Evolutionary conservation across 1,284 basidiomycete species (phyloP), one percentile per base, ranked within the genome.

Genomic region (Singerocomus rubriflavus): DNA sequence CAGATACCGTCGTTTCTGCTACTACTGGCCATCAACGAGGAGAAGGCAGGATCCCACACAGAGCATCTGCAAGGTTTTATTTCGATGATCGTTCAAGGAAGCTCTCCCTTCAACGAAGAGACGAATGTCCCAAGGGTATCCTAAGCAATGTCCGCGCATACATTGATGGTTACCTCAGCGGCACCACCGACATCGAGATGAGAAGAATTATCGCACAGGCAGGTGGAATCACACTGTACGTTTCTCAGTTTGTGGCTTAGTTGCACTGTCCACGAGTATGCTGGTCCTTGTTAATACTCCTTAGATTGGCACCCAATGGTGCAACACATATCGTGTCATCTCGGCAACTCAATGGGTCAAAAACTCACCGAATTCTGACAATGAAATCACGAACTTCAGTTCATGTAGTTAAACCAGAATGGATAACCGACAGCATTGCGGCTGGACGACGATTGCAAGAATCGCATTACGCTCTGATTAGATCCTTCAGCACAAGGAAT

Each of bases 311-410:
- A 17, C 69, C 80, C 12, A 80, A 81, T 7, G 74, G 74, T 17
- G 83, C 84, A 41, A 88, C 86, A 14, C 86, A 89, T 61, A 81
- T 89, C 45, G 57, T 89, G 35, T 86, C 85, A 9, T 88, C 86
- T 10, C 80, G 80, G 56, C 77, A 76, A 52, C 70, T 88, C 52
- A 85, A 73, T 60, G 84, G 75, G 12, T 77, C 79, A 13, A 88
- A 88, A 65, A 83, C 77, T 3, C 79, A 87, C 52, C 80, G 74
- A 61, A 57, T 83, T 44, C 64, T 88, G 44, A 78, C 74, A 32
- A 65, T 69, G 25, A 81, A 79, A 57, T 68, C 69, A 17, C 71
- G 71, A 54, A 72, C 63, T 43, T 71, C 71, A 38, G 69, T 73
- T 25, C 74, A 82, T 48, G 76, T 88, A 44, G 83, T 88, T 14